phyloP scores from a whole-genome alignment of 2,329 filamentous ascomycete genomes.

The Ascosphaera pollenicola region DNA sequence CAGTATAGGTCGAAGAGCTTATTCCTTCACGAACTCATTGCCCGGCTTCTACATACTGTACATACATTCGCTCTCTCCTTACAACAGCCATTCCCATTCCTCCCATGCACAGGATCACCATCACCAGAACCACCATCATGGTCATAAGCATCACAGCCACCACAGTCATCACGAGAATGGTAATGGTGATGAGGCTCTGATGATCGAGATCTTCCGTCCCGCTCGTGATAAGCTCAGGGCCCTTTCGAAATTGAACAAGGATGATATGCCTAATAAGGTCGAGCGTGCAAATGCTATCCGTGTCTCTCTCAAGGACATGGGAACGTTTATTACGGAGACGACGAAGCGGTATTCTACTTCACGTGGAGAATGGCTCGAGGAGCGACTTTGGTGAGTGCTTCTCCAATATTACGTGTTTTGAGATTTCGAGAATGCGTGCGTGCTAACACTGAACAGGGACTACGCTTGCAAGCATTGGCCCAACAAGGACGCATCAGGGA shows the following conservation, averaged over 20 bases:
- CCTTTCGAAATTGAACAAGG: conserved; percentile 24
- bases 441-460: conserved; percentile 17
- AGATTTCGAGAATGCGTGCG: conserved; percentile 1
- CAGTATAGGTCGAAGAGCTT: too few species aligned
- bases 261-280: conserved; percentile 21
- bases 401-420: not conserved
- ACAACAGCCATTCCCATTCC: too few species aligned
- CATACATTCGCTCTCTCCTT: too few species aligned
- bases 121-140: conserved; percentile 1
- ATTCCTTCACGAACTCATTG: too few species aligned
- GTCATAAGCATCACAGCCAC: conserved; percentile 8
- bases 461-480: conserved; percentile 26
- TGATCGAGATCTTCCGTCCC: conserved; percentile 24
- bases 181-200: conserved; percentile 19
- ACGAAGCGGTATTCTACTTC: conserved; percentile 13
- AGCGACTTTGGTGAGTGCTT: conserved; percentile 21
- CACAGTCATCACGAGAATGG: conserved; percentile 7
- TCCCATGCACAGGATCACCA: too few species aligned
- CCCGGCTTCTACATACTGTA: too few species aligned
- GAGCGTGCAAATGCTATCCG: conserved; percentile 22
- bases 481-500: conserved; percentile 17
- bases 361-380: conserved; percentile 11
- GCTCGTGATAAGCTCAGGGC: conserved; percentile 21
- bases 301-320: conserved; percentile 21
- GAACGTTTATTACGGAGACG: conserved; percentile 23